phyloP scores from a whole-genome alignment of 192 early-diverging fungal species.

The Podila verticillata region DNA sequence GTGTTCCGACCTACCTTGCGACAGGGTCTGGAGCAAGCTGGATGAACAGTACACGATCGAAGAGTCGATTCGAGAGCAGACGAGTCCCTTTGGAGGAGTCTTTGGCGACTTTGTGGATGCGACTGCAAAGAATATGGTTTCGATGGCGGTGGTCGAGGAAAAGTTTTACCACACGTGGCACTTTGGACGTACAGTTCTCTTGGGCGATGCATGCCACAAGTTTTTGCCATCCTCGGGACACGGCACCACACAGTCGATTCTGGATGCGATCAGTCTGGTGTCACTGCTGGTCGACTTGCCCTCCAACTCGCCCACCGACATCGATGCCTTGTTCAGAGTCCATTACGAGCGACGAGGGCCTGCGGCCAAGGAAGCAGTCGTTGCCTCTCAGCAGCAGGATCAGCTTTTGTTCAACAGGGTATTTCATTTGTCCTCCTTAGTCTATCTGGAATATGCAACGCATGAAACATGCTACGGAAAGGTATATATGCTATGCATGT shows the following conservation, averaged over 20 bases:
- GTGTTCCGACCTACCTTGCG: slow-evolving; percentile 2
- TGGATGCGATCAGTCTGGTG: slow-evolving; percentile 33
- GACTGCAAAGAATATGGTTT: slow-evolving; percentile 28
- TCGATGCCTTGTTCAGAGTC: slow-evolving; percentile 38
- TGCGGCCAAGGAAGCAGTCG: slow-evolving; percentile 16
- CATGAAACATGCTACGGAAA: background rate
- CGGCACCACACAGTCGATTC: slow-evolving; percentile 29
- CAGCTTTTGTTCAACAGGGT: slow-evolving; percentile 40
- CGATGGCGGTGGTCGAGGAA: slow-evolving; percentile 30
- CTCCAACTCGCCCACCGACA: slow-evolving; percentile 24
- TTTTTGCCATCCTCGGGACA: slow-evolving; percentile 39
- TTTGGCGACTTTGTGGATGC: slow-evolving; percentile 37
- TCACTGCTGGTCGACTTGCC: slow-evolving; percentile 41
- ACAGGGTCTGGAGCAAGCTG: slow-evolving; percentile 26
- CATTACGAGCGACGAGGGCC: slow-evolving; percentile 38
- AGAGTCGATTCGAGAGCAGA: slow-evolving; percentile 29
- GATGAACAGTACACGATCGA: slow-evolving; percentile 25
- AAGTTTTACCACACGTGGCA: slow-evolving; percentile 47
- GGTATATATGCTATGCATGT: too few relatives aligned
- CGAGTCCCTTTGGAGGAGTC: slow-evolving; percentile 22
- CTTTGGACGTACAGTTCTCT: slow-evolving; percentile 31
- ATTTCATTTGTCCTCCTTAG: background rate
- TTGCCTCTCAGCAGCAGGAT: slow-evolving; percentile 20
- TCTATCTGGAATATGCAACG: background rate
- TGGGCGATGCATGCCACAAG: slow-evolving; percentile 28